These are phyloP conservation scores for Kockovaella imperatae DNA, from an alignment of 768 basidiomycete genomes.

Conservation along the genomic window DNA sequence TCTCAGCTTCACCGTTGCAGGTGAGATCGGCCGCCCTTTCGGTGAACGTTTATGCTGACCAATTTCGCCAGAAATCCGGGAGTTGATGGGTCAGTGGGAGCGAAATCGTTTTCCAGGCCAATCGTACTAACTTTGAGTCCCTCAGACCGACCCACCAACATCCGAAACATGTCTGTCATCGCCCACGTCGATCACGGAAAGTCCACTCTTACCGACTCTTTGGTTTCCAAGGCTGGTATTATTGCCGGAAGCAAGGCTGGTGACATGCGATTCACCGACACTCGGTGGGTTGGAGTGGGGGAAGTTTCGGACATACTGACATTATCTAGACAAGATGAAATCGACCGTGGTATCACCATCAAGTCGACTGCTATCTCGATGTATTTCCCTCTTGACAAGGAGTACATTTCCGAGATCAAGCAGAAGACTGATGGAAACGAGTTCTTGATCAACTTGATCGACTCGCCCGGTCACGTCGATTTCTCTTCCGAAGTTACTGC, in stretches of 20 bases:
- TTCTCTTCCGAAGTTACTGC: constrained; percentile 99
- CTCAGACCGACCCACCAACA: constrained; percentile 42
- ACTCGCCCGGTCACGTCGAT: constrained; percentile 99
- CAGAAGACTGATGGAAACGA: constrained; percentile 94
- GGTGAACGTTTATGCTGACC: too few relatives aligned
- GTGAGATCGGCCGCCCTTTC: too few relatives aligned
- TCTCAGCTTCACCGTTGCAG: constrained; percentile 44
- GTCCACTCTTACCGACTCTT: constrained; percentile 96
- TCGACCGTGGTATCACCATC: constrained; percentile 99
- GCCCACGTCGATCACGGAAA: constrained; percentile 95
- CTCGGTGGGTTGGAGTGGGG: constrained; percentile 50
- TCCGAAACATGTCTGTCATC: constrained; percentile 50
- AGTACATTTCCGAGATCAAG: constrained; percentile 72
- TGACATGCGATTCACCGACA: constrained; percentile 94
- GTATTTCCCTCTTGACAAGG: constrained; percentile 95
- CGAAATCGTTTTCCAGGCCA: neutral
- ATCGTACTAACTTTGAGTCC: neutral
- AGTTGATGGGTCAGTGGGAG: constrained; percentile 33
- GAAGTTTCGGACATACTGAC: neutral
- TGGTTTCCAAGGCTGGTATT: constrained; percentile 99
- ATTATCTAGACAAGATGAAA: constrained; percentile 71
- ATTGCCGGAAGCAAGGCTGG: constrained; percentile 91
- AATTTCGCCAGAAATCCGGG: constrained; percentile 47
- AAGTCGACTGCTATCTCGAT: constrained; percentile 99
- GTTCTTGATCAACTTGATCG: constrained; percentile 99